Conservation (phyloP, 1,284 basidiomycete genomes). For the Ustilago lituana region DNA sequence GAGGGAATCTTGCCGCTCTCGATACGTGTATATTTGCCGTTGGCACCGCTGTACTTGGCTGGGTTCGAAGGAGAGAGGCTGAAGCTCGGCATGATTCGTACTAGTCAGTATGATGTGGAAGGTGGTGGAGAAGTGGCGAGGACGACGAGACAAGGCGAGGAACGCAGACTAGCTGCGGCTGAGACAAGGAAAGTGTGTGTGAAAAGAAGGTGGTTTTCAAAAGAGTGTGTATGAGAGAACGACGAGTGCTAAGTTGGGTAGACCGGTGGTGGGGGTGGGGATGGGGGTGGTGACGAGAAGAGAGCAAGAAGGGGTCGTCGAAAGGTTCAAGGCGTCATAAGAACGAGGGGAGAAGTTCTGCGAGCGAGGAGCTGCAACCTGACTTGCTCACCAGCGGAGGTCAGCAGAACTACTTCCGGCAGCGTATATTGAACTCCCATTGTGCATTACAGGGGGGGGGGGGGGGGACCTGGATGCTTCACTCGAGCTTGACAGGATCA, state of each 20-base stretch:
- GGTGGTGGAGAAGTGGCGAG: not conserved
- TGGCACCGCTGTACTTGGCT: slow-evolving; percentile 33
- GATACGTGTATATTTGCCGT: slow-evolving; percentile 44
- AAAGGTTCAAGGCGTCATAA: no score
- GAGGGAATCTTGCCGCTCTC: slow-evolving; percentile 35
- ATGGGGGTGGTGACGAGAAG: slow-evolving; percentile 5
- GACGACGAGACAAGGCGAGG: not conserved
- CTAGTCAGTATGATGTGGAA: not conserved
- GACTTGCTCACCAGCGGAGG: no score
- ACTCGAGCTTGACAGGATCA: no score
- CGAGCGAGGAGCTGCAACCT: no score
- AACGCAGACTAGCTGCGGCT: slow-evolving; percentile 8
- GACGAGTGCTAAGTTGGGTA: slow-evolving; percentile 1
- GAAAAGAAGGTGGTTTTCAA: slow-evolving; percentile 13
- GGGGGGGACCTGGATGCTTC: no score
- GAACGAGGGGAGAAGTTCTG: no score
- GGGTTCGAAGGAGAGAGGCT: slow-evolving; percentile 27
- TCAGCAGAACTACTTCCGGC: no score
- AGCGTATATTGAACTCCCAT: no score
- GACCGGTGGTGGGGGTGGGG: slow-evolving; percentile 1
- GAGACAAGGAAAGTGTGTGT: not conserved
- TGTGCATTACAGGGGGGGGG: no score
- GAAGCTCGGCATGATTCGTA: slow-evolving; percentile 33
- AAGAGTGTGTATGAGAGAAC: slow-evolving; percentile 18
- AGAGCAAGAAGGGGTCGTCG: not conserved